phyloP scores from a whole-genome alignment of 805 yeast genomes.

The Saturnispora halmiae region DNA sequence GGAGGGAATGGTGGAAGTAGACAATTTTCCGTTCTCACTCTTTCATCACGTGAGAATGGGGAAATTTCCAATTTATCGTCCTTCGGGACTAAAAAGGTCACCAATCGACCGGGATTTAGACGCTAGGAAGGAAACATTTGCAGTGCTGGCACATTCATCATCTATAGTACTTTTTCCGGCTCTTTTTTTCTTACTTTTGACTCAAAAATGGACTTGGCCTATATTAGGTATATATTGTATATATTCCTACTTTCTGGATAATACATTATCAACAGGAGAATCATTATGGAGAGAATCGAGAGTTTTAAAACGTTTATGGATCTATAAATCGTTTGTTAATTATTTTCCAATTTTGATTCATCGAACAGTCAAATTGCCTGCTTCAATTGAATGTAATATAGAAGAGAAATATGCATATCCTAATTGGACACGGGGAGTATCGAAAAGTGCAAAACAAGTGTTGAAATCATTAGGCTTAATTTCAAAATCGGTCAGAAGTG shows the following conservation, averaged over 20 bases:
- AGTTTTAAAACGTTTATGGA: slow-evolving; percentile 43
- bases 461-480: slow-evolving; percentile 3
- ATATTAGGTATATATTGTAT: slow-evolving; percentile 52
- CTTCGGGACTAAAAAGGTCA: slow-evolving; percentile 1
- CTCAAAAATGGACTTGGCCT: slow-evolving; percentile 50
- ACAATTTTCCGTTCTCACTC: neutral
- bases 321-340: slow-evolving; percentile 65
- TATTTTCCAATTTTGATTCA: slow-evolving; percentile 75
- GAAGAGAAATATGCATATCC: slow-evolving; percentile 9
- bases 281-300: slow-evolving; percentile 48
- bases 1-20: neutral
- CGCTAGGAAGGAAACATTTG: slow-evolving; percentile 53
- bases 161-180: slow-evolving; percentile 53
- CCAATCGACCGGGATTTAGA: slow-evolving; percentile 14
- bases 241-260: slow-evolving; percentile 48
- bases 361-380: slow-evolving; percentile 60
- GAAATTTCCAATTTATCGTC: slow-evolving; percentile 4
- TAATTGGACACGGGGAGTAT: slow-evolving; percentile 1
- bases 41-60: neutral
- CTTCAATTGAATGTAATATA: slow-evolving; percentile 44
- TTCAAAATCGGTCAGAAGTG: slow-evolving; percentile 3
- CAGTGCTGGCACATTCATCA: slow-evolving; percentile 65
- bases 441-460: neutral
- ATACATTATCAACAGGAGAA: slow-evolving; percentile 68
- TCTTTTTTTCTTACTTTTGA: slow-evolving; percentile 47